Percentiles rank a stretch among this genome's conserved stretches.
These are phyloP conservation scores for Solanum neorickii DNA, from an alignment of 257 asterid genomes.

Conservation along the genomic window DNA sequence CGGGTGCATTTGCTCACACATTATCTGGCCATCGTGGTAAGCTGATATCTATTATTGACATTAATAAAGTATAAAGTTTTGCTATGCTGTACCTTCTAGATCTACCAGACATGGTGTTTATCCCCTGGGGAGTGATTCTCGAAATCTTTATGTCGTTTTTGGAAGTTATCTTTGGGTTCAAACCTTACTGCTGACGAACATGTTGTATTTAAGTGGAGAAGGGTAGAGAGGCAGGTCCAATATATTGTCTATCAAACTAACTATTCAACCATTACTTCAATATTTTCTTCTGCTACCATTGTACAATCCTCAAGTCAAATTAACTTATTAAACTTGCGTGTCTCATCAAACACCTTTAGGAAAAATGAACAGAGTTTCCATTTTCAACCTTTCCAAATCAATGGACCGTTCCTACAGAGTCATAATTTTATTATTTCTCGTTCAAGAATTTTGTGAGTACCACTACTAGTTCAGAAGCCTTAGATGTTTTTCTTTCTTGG, in stretches of 20 bases:
- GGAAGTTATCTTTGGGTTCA: neutral
- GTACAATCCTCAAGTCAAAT: neutral
- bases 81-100: neutral
- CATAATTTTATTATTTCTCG: neutral
- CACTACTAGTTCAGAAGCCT: neutral
- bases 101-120: neutral
- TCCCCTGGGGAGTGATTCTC: neutral
- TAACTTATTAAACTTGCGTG: neutral
- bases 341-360: neutral
- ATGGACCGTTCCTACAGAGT: neutral
- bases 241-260: neutral
- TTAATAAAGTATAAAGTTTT: neutral
- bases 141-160: neutral
- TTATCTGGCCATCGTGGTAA: constrained; percentile 99
- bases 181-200: neutral
- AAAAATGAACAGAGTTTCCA: neutral
- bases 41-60: constrained; percentile 5
- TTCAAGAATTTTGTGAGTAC: neutral
- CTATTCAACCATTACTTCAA: neutral
- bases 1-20: constrained; percentile 97
- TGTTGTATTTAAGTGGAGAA: neutral
- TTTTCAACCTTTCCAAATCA: neutral
- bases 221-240: neutral
- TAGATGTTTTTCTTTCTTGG: constrained; percentile 4
- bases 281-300: neutral